Base-by-base conservation (phyloP, 2,329 filamentous ascomycete genomes). In the Magnaporthiopsis incrustans region DNA sequence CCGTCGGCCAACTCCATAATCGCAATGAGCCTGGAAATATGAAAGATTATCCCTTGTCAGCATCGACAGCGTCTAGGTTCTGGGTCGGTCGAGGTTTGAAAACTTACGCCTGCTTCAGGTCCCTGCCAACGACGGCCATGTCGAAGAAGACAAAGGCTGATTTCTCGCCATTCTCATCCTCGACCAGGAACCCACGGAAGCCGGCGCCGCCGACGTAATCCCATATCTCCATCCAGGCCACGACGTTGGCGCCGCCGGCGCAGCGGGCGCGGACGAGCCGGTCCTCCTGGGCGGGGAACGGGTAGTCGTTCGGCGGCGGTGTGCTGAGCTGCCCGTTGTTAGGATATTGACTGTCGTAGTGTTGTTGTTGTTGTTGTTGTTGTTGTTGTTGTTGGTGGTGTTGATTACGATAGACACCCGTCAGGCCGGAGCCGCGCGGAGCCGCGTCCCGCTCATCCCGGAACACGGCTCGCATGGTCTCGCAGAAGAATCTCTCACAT, bases 401-500 rank as follows among this genome's bases (percentile, higher is more conserved):
- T 44, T 67, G 38, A 63, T 70, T 73, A 72, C 77, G 74, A 79
- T 76, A 75, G 87, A 88, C 86, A 94, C 86, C 88, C 87, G 90
- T 87, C 85, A 89, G 89, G 86, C 89, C 86, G 86, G 91, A 94
- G 89, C 86, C 89, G 86, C 87, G 84, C 82, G 81, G 80, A 77
- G 79, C 85, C 83, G 81, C 78, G 80, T 87, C 88, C 90, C 89
- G 88, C 92, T 96, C 92, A 96, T 91, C 93, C 85, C 89, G 90
- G 87, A 97, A 97, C 83, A 91, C 89, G 82, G 88, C 82, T 81
- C 86, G 90, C 88, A 97, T 91, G 85, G 88, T 89, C 89, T 94
- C 92, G 82, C 93, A 97, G 87, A 97, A 96, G 89, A 97, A 94
- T 85, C 93, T 97, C 92, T 97, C 93, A 97, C 93, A 96, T 91